Evolutionary conservation across 176 grass and related monocot genomes (phyloP), one percentile per base, ranked within the genome.

Genomic region (Bolboschoenus planiculmis): DNA sequence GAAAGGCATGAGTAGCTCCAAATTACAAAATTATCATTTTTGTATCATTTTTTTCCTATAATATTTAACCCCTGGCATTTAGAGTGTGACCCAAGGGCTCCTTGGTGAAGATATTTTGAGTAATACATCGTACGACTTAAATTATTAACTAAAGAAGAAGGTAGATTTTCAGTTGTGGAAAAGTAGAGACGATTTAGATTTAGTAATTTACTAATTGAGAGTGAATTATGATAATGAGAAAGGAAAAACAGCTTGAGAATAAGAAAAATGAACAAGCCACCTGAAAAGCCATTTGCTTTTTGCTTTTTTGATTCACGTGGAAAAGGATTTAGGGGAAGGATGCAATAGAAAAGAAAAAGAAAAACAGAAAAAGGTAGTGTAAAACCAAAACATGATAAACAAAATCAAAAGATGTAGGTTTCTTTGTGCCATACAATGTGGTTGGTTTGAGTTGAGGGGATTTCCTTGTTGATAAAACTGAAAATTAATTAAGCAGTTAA

Each of bases 1-100:
- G 21, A 82, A 82, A 44, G 37, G 59, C 59, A 82, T 82, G 79
- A 62, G 23, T 43, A 62, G 23, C 59, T 23, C 23, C 58, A 82
- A 47, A 29, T 18, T 82, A 10, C 53, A 80, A 81, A 62, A 48
- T 63, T 20, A 9, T 43, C 11, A 13, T 33, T 82, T 63, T 29
- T 46, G 3, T 44, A 61, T 63, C 65, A 0, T 31, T 29, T 42
- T 29, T 21, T 40, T 24, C 9, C 9, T 70, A 21, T 74, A 27
- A 24, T 74, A 43, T 76, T 18, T 51, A 7, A 31, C 71, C 71
- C 40, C 43, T 48, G 43, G 24, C 71, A 10, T 48, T 75, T 75
- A 75, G 13, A 75, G 71, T 75, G 43, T 75, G 43, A 73, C 37
- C 20, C 37, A 44, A 14, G 31, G 15, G 61, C 30, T 66, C n/a